Evolutionary conservation across 192 early-diverging fungal species (phyloP).

Genomic region (Backusella tarrabulga): DNA sequence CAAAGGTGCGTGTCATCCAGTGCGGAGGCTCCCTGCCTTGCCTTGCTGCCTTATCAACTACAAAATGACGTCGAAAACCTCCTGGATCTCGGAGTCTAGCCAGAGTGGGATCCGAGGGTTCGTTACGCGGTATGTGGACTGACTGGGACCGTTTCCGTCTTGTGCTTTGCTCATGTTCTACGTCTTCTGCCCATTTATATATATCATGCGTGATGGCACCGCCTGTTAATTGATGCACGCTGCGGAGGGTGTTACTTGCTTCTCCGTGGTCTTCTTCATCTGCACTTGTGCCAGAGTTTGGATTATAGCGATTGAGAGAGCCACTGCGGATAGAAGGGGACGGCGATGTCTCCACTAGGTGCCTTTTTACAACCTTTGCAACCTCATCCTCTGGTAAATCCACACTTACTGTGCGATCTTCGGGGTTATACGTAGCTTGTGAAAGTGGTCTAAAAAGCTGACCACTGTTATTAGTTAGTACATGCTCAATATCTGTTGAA

Average conservation of each 20-base stretch:
- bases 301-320: background rate
- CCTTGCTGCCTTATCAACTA: slow-evolving; percentile 66
- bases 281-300: background rate
- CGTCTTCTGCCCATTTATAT: slow-evolving; percentile 84
- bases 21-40: slow-evolving; percentile 66
- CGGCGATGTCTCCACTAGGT: slow-evolving; percentile 58
- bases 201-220: slow-evolving; percentile 86
- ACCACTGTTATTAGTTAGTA: background rate
- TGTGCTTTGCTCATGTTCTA: slow-evolving; percentile 48
- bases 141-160: slow-evolving; percentile 50
- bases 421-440: background rate
- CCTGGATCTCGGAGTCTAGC: slow-evolving; percentile 76
- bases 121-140: slow-evolving; percentile 48
- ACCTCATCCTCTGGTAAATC: slow-evolving; percentile 47
- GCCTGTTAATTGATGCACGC: slow-evolving; percentile 56
- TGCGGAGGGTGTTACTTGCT: slow-evolving; percentile 25
- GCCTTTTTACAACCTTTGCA: slow-evolving; percentile 62
- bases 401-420: background rate
- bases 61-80: slow-evolving; percentile 85
- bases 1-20: slow-evolving; percentile 85
- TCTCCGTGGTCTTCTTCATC: background rate
- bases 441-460: background rate
- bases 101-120: slow-evolving; percentile 52
- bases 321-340: slow-evolving; percentile 13
- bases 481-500: background rate